Evolutionary conservation across 2,329 filamentous ascomycete genomes (phyloP), one percentile per base, ranked within the genome.

Genomic region (Chaetomium sp.): DNA sequence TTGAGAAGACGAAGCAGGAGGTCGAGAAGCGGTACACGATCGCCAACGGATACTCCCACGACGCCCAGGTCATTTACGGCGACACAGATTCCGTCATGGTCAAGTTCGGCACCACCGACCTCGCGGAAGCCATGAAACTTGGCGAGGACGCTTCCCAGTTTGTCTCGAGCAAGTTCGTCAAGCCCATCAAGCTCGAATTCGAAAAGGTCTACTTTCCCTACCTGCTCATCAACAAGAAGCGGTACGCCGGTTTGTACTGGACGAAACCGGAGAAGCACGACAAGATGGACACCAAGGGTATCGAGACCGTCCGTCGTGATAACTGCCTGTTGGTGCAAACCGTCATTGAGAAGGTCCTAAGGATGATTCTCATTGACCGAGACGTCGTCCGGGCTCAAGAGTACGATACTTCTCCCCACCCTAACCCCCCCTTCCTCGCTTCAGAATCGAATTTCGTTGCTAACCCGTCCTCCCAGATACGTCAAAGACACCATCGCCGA

Each of bases 31-130:
- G 84, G 62, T 99, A 96, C 72, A 92, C 83, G 49, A 91, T 96
- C 55, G 89, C 89, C 49, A 97, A 99, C 66, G 94, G 94, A 14
- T 99, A 97, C 72, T 84, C 82, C 1, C 90, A 97, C 69, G 89
- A 99, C 70, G 94, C 94, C 0, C 86, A 96, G 68, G 94, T 99
- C 74, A 95, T 99, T 61, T 99, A 99, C 65, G 94, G 94, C 75
- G 94, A 99, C 72, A 99, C 94, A 1, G 94, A 99, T 79, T 99
- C 94, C 7, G 94, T 99, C 74, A 99, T 99, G 94, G 92, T 99
- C 59, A 97, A 96, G 68, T 99, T 99, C 64, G 94, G 94, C 44
- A 91, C 91, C 8, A 86, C 84, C 43, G 91, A 96, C 61, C 78
- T 99, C 14, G 80, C 82, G 5, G 89, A 94, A 61, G 87, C 91